phyloP scores from a whole-genome alignment of 2,329 filamentous ascomycete genomes.

The Simplicillium sp. region DNA sequence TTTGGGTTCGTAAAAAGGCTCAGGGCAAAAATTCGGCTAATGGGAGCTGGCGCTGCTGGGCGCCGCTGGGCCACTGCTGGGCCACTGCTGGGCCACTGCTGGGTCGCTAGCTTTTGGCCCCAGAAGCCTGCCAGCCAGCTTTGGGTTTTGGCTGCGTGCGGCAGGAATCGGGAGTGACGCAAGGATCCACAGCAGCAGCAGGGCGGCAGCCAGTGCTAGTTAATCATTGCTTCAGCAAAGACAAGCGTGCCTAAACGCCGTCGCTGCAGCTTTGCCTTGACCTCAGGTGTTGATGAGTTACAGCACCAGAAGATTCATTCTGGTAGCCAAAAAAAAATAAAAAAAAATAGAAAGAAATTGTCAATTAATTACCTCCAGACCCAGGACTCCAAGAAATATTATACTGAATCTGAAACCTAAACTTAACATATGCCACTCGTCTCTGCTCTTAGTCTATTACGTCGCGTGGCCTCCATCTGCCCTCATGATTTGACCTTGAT shows the following conservation, averaged over 20 bases:
- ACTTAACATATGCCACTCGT: conserved; percentile 4
- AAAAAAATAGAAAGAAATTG: conserved; percentile 18
- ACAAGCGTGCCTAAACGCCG: too few species aligned
- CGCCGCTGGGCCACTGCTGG: too few species aligned
- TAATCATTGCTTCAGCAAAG: too few species aligned
- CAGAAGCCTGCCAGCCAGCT: too few species aligned
- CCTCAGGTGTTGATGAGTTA: too few species aligned
- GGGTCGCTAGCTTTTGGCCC: neutral
- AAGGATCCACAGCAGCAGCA: conserved; percentile 7
- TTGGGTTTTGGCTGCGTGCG: conserved; percentile 4
- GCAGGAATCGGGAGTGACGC: conserved; percentile 26
- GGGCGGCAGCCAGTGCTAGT: too few species aligned
- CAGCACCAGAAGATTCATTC: too few species aligned
- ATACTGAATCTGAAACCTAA: conserved; percentile 17
- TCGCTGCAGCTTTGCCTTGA: too few species aligned
- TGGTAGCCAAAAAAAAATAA: conserved; percentile 5
- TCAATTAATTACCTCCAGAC: conserved; percentile 26
- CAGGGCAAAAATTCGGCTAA: conserved; percentile 36
- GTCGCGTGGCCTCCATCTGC: neutral
- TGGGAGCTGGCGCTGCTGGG: conserved; percentile 11
- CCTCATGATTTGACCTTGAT: neutral
- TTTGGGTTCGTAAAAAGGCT: conserved; percentile 29
- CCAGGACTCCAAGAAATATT: conserved; percentile 32
- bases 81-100: too few species aligned
- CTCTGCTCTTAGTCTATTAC: conserved; percentile 2